Evolutionary conservation across 1,139 yeast genomes (phyloP).

Genomic region (Hyphopichia burtonii): DNA sequence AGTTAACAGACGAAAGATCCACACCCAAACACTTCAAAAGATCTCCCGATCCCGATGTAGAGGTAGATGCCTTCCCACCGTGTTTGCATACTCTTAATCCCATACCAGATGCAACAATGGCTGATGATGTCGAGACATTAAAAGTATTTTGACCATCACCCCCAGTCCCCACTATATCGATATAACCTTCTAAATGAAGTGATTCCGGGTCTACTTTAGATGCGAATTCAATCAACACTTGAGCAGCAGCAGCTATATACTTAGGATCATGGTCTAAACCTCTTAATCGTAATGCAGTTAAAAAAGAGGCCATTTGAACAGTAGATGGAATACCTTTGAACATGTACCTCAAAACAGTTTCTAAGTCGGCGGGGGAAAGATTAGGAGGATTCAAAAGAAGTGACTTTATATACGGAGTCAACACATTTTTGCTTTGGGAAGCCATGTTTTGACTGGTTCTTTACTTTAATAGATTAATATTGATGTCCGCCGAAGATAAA

Average conservation of each 20-base stretch:
- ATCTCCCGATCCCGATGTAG: conserved; percentile 92
- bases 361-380: conserved; percentile 59
- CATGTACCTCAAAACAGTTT: conserved; percentile 58
- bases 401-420: conserved; percentile 65
- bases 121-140: conserved; percentile 92
- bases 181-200: conserved; percentile 54
- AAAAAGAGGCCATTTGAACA: conserved; percentile 73
- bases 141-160: conserved; percentile 98
- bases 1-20: conserved; percentile 66
- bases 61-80: conserved; percentile 96
- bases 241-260: conserved; percentile 83
- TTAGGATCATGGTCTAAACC: conserved; percentile 83
- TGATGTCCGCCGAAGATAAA: not conserved
- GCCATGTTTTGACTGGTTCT: conserved; percentile 1
- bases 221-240: conserved; percentile 63
- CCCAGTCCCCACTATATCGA: conserved; percentile 96
- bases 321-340: conserved; percentile 62
- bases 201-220: conserved; percentile 42
- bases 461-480: too few relatives aligned
- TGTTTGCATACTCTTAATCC: conserved; percentile 82
- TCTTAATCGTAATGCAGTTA: conserved; percentile 69
- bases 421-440: conserved; percentile 23
- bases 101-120: conserved; percentile 92
- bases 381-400: conserved; percentile 58
- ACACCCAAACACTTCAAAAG: conserved; percentile 74